phyloP scores from a whole-genome alignment of 805 yeast genomes.

The Lipomyces orientalis region DNA sequence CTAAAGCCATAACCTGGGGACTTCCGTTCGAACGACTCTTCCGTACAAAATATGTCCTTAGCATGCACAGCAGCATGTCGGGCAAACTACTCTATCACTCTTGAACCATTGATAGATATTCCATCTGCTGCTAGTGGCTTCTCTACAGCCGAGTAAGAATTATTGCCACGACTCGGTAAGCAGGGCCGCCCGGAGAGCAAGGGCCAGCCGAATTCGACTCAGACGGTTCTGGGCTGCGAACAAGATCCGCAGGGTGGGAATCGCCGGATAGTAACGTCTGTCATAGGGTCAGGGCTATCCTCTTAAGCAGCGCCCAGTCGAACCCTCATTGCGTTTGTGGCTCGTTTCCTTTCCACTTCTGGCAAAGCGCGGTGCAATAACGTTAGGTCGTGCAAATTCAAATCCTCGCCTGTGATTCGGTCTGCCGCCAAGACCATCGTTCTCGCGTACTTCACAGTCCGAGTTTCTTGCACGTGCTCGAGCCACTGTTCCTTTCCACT shows the following conservation, averaged over 20 bases:
- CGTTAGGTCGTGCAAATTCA: neutral
- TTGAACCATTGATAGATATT: no score
- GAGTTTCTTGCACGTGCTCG: neutral
- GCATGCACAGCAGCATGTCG: no score
- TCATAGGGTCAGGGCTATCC: conserved; percentile 31
- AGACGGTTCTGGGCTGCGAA: neutral
- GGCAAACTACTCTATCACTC: neutral
- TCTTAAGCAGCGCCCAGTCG: neutral
- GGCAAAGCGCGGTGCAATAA: neutral
- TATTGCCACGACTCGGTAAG: no score
- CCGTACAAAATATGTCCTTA: no score
- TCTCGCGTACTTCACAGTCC: neutral
- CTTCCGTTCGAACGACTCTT: neutral
- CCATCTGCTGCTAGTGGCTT: no score
- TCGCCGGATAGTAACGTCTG: conserved; percentile 28
- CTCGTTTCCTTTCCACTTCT: neutral
- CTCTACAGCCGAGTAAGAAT: no score
- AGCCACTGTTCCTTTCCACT: neutral
- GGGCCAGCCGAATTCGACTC: conserved; percentile 6
- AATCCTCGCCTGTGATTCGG: neutral
- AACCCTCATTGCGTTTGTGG: neutral
- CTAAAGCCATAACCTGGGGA: neutral
- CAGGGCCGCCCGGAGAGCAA: no score
- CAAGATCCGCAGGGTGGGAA: conserved; percentile 23
- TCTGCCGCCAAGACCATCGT: neutral